Evolutionary conservation across 2,329 filamentous ascomycete species (phyloP).

Genomic region (Sporothrix inflata): DNA sequence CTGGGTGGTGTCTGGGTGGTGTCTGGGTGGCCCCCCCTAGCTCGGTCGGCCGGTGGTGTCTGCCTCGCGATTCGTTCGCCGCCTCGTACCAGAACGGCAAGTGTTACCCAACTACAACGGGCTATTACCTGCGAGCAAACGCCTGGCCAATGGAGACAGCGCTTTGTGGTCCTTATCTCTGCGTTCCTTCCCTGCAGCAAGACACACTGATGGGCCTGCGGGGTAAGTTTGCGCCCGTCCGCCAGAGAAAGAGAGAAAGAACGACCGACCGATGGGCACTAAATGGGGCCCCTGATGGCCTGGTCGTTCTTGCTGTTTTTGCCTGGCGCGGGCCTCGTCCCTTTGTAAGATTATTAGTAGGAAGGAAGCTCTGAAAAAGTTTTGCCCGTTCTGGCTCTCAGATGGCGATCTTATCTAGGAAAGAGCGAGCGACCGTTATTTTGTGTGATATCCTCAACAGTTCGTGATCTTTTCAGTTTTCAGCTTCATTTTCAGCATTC

Average conservation of each 20-base stretch:
- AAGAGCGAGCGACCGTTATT: constrained; percentile 8
- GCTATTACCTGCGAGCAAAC: neutral
- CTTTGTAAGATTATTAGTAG: neutral
- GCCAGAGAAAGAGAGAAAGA: neutral
- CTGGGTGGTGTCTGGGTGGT: no score
- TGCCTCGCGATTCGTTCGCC: neutral
- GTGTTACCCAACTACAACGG: constrained; percentile 5
- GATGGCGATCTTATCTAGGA: constrained; percentile 4
- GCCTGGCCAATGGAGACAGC: neutral
- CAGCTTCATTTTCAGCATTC: neutral
- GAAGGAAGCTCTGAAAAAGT: constrained; percentile 13
- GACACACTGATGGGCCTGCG: neutral
- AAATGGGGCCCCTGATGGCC: neutral
- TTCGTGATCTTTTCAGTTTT: constrained; percentile 1
- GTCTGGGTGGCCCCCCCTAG: neutral
- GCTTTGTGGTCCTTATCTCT: constrained; percentile 12
- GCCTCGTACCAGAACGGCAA: neutral
- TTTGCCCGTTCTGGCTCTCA: neutral
- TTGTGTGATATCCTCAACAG: constrained; percentile 10
- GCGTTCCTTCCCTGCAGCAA: neutral
- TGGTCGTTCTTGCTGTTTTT: constrained; percentile 17
- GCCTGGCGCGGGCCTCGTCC: neutral
- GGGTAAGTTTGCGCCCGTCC: constrained; percentile 9
- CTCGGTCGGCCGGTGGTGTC: neutral
- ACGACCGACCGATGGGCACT: neutral